phyloP scores from a whole-genome alignment of 805 yeast genomes.

The Starmerella khaoyaiensis region DNA sequence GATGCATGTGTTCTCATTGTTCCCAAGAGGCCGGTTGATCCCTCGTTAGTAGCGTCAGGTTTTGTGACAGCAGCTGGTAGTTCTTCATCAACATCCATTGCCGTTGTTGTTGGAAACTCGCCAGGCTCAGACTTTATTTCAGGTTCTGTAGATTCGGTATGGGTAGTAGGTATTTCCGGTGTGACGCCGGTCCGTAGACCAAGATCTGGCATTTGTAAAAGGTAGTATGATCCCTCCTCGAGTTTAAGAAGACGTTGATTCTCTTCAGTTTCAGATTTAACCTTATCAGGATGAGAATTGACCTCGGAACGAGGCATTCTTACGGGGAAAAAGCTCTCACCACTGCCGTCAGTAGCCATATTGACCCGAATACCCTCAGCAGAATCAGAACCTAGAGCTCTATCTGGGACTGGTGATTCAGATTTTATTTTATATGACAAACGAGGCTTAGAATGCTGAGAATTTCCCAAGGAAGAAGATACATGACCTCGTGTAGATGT shows the following conservation, averaged over 20 bases:
- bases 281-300: constrained; percentile 3
- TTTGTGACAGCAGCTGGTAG: neutral
- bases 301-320: constrained; percentile 12
- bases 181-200: constrained; percentile 22
- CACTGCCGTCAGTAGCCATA: constrained; percentile 6
- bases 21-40: constrained; percentile 50
- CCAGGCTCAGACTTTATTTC: neutral
- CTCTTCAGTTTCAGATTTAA: neutral
- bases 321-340: constrained; percentile 17
- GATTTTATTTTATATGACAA: no score
- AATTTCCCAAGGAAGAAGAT: constrained; percentile 5
- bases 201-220: constrained; percentile 38
- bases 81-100: neutral
- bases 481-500: constrained; percentile 3
- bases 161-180: constrained; percentile 5
- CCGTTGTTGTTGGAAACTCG: neutral
- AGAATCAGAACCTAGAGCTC: neutral
- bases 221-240: constrained; percentile 24
- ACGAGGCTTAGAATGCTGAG: no score
- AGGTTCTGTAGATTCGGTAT: neutral
- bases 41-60: constrained; percentile 1
- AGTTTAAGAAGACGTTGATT: constrained; percentile 12
- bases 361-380: constrained; percentile 6
- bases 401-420: no score
- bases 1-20: constrained; percentile 65